Conservation (phyloP, 805 yeast species). For the Ogataea paraovalis region DNA sequence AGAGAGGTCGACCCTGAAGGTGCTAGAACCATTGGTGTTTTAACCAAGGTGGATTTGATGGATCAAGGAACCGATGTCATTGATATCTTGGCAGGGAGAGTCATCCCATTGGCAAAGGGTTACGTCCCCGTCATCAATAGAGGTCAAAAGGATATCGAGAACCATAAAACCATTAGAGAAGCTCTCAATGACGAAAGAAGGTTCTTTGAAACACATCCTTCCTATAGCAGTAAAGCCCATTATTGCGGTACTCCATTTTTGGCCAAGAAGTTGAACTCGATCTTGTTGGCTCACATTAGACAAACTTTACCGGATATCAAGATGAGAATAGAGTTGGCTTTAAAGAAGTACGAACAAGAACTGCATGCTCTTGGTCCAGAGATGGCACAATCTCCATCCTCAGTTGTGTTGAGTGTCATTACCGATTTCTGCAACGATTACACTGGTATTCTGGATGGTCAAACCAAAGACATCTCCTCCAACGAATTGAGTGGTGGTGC, state of each 20-base stretch:
- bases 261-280: conserved; percentile 85
- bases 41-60: conserved; percentile 95
- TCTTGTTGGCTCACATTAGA: conserved; percentile 85
- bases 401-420: conserved; percentile 84
- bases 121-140: conserved; percentile 96
- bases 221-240: conserved; percentile 89
- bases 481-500: conserved; percentile 97
- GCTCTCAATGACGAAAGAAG: conserved; percentile 78
- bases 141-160: conserved; percentile 94
- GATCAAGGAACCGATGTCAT: conserved; percentile 97
- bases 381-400: conserved; percentile 81
- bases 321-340: conserved; percentile 78
- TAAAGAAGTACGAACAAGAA: conserved; percentile 81
- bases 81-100: conserved; percentile 92
- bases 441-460: conserved; percentile 87
- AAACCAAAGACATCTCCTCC: conserved; percentile 81
- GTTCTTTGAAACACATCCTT: conserved; percentile 84
- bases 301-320: conserved; percentile 90
- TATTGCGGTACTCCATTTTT: conserved; percentile 98
- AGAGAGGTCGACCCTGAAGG: conserved; percentile 99
- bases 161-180: conserved; percentile 78
- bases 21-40: conserved; percentile 90
- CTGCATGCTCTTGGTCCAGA: conserved; percentile 80
- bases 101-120: conserved; percentile 91
- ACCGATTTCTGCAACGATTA: conserved; percentile 92